These are phyloP conservation scores for Mucuna pruriens DNA, from an alignment of 306 rosid genomes.

Conservation along the genomic window DNA sequence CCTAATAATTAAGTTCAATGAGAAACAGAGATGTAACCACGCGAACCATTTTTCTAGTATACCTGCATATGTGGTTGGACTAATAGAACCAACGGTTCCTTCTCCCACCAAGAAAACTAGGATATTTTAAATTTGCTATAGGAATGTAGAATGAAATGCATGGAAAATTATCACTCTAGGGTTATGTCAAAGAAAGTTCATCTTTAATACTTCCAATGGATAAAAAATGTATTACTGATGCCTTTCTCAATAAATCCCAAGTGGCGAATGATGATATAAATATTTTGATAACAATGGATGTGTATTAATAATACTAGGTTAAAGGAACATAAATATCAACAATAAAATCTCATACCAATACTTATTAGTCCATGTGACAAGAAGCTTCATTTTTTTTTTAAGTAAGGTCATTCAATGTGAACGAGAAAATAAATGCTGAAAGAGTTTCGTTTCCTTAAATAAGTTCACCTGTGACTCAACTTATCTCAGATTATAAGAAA, in stretches of 20 bases:
- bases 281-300: background rate
- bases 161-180: background rate
- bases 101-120: background rate
- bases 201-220: background rate
- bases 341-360: no score
- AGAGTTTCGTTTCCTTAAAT: no score
- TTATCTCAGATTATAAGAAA: background rate
- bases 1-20: background rate
- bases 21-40: background rate
- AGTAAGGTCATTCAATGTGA: no score
- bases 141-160: background rate
- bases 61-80: background rate
- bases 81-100: background rate
- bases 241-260: background rate
- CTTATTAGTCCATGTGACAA: no score
- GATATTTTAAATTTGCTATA: conserved; percentile 22
- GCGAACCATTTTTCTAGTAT: no score
- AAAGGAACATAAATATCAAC: background rate
- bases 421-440: no score
- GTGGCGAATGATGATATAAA: background rate
- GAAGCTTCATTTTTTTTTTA: no score
- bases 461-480: no score
- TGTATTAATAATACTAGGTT: background rate
- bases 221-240: background rate
- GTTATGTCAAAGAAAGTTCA: background rate